phyloP scores from a whole-genome alignment of 805 yeast species.

The Candida peoriensis region DNA sequence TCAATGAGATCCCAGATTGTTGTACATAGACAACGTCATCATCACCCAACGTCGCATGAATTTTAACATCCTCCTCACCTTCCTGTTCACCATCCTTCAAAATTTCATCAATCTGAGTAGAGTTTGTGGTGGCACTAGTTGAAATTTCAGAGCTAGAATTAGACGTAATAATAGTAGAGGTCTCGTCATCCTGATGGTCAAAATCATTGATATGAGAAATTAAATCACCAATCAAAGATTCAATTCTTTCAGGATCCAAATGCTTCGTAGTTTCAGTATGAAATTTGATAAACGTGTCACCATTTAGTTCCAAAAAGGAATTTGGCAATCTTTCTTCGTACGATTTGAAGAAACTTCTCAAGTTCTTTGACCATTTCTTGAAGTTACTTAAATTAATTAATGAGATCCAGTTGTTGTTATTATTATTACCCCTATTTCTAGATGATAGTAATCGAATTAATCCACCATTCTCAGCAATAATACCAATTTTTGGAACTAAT shows the following conservation, averaged over 20 bases:
- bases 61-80: constrained; percentile 27
- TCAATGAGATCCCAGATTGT: constrained; percentile 50
- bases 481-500: constrained; percentile 57
- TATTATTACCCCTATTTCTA: constrained; percentile 41
- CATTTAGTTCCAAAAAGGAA: constrained; percentile 60
- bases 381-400: constrained; percentile 9
- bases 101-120: neutral
- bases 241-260: constrained; percentile 55
- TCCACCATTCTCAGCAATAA: constrained; percentile 90
- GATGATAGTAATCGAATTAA: constrained; percentile 59
- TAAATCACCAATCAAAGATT: constrained; percentile 73
- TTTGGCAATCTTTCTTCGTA: constrained; percentile 79
- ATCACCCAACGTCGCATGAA: constrained; percentile 75
- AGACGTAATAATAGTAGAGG: constrained; percentile 13
- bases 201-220: constrained; percentile 80
- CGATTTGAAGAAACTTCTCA: constrained; percentile 48
- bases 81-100: neutral
- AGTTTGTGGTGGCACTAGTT: neutral
- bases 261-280: constrained; percentile 51
- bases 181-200: constrained; percentile 31
- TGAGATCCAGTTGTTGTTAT: constrained; percentile 18
- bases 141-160: constrained; percentile 27
- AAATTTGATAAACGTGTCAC: constrained; percentile 72
- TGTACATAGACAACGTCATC: constrained; percentile 69
- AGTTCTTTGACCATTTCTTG: constrained; percentile 55